A percentile compares a stretch with the other conserved stretches of the same genome.
Evolutionary conservation across 129 eudicot species (phyloP).

Genomic region (Tagetes patula): DNA sequence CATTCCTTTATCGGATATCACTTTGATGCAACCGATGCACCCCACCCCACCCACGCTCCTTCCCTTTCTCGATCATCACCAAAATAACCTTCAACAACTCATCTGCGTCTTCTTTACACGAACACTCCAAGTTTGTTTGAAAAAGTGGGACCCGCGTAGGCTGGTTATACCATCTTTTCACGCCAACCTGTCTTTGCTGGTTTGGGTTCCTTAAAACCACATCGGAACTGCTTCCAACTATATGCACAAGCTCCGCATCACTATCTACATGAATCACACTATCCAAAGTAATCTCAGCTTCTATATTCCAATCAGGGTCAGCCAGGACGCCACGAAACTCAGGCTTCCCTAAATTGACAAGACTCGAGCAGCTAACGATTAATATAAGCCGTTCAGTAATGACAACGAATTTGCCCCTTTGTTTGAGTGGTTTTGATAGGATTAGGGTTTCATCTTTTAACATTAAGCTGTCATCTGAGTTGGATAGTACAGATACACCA

Average conservation of each 20-base stretch:
- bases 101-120: constrained; percentile 54
- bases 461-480: constrained; percentile 43
- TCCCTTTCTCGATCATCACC: constrained; percentile 63
- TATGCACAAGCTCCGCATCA: constrained; percentile 75
- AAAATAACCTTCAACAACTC: constrained; percentile 55
- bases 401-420: constrained; percentile 61
- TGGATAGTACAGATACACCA: constrained; percentile 60
- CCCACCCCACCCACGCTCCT: constrained; percentile 70
- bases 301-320: constrained; percentile 75
- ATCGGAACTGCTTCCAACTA: constrained; percentile 81
- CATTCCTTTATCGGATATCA: constrained; percentile 42
- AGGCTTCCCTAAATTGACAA: constrained; percentile 57
- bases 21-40: constrained; percentile 71
- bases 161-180: constrained; percentile 42
- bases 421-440: constrained; percentile 67
- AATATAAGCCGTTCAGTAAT: constrained; percentile 59
- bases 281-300: constrained; percentile 68
- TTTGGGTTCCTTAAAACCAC: constrained; percentile 39
- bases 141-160: constrained; percentile 60
- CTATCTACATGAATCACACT: constrained; percentile 78
- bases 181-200: constrained; percentile 42
- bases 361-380: constrained; percentile 69
- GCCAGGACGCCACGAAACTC: constrained; percentile 72
- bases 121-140: constrained; percentile 66
- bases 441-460: constrained; percentile 60